Evolutionary conservation across 2,329 filamentous ascomycete genomes (phyloP), one percentile per base, ranked within the genome.

Genomic region (Trichoderma sp.): DNA sequence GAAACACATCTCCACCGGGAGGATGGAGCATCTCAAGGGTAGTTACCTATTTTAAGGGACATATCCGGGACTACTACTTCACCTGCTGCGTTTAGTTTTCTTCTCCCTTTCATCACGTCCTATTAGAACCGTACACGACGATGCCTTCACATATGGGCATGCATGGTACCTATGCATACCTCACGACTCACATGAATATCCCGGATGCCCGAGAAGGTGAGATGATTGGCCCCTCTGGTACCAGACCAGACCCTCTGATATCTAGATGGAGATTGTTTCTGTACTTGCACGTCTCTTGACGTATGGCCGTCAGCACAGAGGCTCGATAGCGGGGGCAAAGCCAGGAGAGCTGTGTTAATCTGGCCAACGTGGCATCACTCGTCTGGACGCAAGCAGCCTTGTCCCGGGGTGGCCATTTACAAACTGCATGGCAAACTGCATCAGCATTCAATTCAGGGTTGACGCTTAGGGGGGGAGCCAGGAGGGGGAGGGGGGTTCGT

Each of bases 181-280:
- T 76, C 72, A 71, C 74, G 71, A 73, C 79, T 80, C 79, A 80
- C 79, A 80, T 80, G 79, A 80, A 80, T 78, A 63, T 61, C 59
- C 28, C 15, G 66, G 66, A 63, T 36, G 30, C 26, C 65, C 57
- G 23, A 63, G 26, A 36, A 28, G 15, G 57, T 30, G 43, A 43
- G 53, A 68, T 47, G 47, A 62, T 57, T 69, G 70, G 70, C 30
- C 23, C 32, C 34, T 57, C 26, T 63, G 6, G 43, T 5, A 39
- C 11, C 53, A 26, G 43, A 8, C 23, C 15, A 23, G 34, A 5
- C 26, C 66, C 55, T 20, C 8, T n/a, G 36, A 59, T 47, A 43
- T 34, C n/a, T 34, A 61, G 23, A 61, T 65, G 47, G 61, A 69
- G 62, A 70, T 53, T 53, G 39, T 53, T 23, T 50, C 43, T 50